Evolutionary conservation across 2,329 filamentous ascomycete genomes (phyloP).

Genomic region (Colletotrichum nymphaeae): DNA sequence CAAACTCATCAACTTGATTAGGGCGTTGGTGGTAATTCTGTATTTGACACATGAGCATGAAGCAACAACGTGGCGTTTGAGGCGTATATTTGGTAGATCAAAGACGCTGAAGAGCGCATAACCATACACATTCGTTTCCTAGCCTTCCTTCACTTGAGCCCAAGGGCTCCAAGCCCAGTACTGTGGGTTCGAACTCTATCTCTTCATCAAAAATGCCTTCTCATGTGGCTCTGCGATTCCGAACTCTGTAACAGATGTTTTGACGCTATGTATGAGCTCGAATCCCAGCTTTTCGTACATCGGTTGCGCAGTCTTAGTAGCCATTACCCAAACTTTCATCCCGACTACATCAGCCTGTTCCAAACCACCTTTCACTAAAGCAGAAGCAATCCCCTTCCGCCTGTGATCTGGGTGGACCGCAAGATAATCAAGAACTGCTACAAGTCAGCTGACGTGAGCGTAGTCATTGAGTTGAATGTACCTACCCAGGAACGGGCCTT

Average conservation of each 20-base stretch:
- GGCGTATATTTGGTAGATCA: background rate
- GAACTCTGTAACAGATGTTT: background rate
- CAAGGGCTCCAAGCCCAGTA: background rate
- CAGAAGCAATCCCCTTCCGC: background rate
- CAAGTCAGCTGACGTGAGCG: background rate
- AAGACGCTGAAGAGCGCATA: background rate
- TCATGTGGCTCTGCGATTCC: slow-evolving; percentile 1
- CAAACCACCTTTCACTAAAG: background rate
- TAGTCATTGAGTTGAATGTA: background rate
- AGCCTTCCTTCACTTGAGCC: background rate
- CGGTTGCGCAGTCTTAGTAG: background rate
- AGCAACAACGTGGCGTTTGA: background rate
- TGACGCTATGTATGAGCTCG: background rate
- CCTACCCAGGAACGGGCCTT: slow-evolving; percentile 13
- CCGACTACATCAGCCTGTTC: background rate
- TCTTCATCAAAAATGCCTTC: background rate
- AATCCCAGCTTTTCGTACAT: slow-evolving; percentile 19
- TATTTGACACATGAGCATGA: background rate
- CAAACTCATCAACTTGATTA: background rate
- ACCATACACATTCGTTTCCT: background rate
- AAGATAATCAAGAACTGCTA: background rate
- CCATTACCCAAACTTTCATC: slow-evolving; percentile 14
- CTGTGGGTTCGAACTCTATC: background rate
- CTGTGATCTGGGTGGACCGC: background rate
- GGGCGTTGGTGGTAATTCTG: background rate